Evolutionary conservation across 2,329 filamentous ascomycete species (phyloP), one percentile per base, ranked within the genome.

Genomic region (Xylaria sp.): DNA sequence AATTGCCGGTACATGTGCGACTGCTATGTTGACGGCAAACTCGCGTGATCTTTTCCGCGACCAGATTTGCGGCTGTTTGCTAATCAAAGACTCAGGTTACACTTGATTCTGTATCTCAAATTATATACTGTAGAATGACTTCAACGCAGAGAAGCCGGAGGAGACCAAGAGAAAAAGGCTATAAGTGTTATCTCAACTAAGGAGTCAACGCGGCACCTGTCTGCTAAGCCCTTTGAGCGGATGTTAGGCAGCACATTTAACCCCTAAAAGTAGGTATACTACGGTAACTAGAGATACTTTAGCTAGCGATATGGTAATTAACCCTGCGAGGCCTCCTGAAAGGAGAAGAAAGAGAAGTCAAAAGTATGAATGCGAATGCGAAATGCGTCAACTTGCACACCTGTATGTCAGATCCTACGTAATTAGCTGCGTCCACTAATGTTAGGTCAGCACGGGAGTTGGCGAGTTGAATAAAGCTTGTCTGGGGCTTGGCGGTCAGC

Each of bases 391-490:
- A 64, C 3, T 7, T 51, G 61, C 13, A 64, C 39, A 32, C 50
- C 51, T 50, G 54, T 58, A 58, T 20, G 20, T 15, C n/a, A 23
- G 7, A 56, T 48, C 39, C 12, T n/a, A 34, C 25, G 12, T n/a
- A 28, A 10, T 44, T 32, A 37, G 18, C 6, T 56, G 34, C 54
- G 9, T 39, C 8, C 15, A 37, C 15, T 39, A 39, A 20, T 41
- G 20, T 10, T 23, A 9, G 25, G 51, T 34, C 34, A 59, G 34
- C 57, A n/a, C 41, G 39, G 41, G 10, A 51, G 23, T 28, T 28
- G 23, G 48, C 12, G 48, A 51, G 60, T 64, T 64, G 34, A 32
- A 55, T 55, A 67, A 66, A 63, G 68, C 63, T 67, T 56, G 32
- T 65, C 32, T 60, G 52, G 23, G 63, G 67, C 63, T 59, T 61